These are phyloP conservation scores for Amaranthus tricolor DNA, from an alignment of 179 eudicot genomes.

Conservation along the genomic window DNA sequence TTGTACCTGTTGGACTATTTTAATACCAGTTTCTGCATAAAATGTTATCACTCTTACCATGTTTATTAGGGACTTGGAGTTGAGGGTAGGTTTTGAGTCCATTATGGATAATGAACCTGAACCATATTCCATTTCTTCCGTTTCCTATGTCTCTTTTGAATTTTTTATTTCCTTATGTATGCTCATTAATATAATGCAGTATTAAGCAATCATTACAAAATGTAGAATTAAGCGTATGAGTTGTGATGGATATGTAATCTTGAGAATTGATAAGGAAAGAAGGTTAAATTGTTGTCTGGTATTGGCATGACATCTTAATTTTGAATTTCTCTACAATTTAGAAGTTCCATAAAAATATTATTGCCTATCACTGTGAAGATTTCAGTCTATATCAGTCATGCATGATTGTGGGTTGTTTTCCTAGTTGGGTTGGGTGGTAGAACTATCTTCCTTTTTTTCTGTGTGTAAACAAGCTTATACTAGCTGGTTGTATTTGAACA, in stretches of 20 bases:
- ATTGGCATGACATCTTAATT: background rate
- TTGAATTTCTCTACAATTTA: background rate
- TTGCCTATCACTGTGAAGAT: background rate
- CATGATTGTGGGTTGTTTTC: background rate
- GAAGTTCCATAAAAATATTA: background rate
- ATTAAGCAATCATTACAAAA: background rate
- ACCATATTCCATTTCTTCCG: conserved; percentile 6
- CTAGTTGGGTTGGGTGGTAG: background rate
- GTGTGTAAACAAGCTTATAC: conserved; percentile 2
- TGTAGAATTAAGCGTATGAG: too few species aligned
- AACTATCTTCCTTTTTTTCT: background rate
- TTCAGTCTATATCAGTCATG: conserved; percentile 1
- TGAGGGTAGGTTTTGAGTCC: background rate
- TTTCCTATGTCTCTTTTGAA: conserved; percentile 1
- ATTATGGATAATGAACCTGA: background rate
- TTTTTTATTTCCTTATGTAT: background rate
- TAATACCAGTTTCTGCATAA: too few species aligned
- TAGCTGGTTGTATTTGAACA: background rate
- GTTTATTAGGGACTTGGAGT: too few species aligned
- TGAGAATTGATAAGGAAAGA: conserved; percentile 3
- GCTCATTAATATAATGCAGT: background rate
- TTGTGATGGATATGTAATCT: background rate
- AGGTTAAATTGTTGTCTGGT: background rate
- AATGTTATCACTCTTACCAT: too few species aligned
- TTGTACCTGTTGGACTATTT: too few species aligned